Evolutionary conservation across 768 basidiomycete genomes (phyloP).

Genomic region (Naematelia encephala): DNA sequence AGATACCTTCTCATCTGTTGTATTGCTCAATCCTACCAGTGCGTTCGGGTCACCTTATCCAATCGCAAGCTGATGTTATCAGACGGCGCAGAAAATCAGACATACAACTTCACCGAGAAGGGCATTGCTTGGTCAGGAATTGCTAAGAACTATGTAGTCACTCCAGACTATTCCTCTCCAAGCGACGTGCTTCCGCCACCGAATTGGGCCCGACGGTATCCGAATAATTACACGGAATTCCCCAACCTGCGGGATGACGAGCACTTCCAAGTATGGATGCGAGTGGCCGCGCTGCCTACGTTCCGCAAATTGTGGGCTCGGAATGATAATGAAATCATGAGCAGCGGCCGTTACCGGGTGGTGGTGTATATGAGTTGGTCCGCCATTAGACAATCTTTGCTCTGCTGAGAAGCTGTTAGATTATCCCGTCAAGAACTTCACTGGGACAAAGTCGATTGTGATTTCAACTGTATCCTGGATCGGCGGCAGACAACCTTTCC

Average conservation of each 20-base stretch:
- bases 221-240: slow-evolving; percentile 68
- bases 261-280: slow-evolving; percentile 99
- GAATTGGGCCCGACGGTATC: slow-evolving; percentile 76
- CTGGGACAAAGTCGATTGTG: slow-evolving; percentile 93
- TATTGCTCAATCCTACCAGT: slow-evolving; percentile 59
- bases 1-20: slow-evolving; percentile 77
- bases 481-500: slow-evolving; percentile 96
- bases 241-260: slow-evolving; percentile 75
- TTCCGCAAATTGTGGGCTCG: slow-evolving; percentile 93
- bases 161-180: slow-evolving; percentile 62
- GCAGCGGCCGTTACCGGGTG: slow-evolving; percentile 71
- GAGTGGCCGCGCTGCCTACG: slow-evolving; percentile 92
- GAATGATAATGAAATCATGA: slow-evolving; percentile 73
- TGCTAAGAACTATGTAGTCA: slow-evolving; percentile 75
- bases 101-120: slow-evolving; percentile 69
- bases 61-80: background rate
- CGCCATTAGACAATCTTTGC: background rate
- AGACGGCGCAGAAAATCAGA: slow-evolving; percentile 49
- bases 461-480: slow-evolving; percentile 98
- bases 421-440: slow-evolving; percentile 84
- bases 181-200: slow-evolving; percentile 81
- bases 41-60: slow-evolving; percentile 20
- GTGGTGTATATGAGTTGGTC: slow-evolving; percentile 73
- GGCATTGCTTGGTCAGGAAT: slow-evolving; percentile 98
- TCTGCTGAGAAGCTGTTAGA: slow-evolving; percentile 57